Base-by-base conservation (phyloP, 73 alveolate species). In the Paramecium sexaurelia region DNA sequence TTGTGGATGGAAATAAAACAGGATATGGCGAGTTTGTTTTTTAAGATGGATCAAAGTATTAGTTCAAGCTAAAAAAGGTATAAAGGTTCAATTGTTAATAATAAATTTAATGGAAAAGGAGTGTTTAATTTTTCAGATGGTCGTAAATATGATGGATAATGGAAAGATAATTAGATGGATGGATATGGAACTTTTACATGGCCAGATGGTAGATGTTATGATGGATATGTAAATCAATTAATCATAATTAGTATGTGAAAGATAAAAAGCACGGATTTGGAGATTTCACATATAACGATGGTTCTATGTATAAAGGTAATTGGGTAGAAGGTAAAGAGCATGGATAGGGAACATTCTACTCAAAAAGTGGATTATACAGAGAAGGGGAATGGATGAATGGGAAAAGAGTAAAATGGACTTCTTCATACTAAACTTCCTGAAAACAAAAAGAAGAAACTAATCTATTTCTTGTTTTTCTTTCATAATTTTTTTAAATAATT, bases 1-100 rank as follows among this genome's bases (percentile, higher is more conserved):
- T 68, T 87, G 68, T 26, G 32, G 68, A 86, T 67, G 97, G 97
- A 17, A n/a, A 93, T 32, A 92, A 94, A 87, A 66, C 84, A 67
- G 97, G 97, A 7, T 47, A 3, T 6, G 97, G 97, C 8, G 71
- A 85, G 47, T 69, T 92, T 68, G 22, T 37, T 11, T 94, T 95
- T 93, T 84, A 91, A 19, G 94, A 94, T 92, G 97, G 97, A 24
- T 22, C 45, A 32, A 71, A 37, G 86, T 71, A 71, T 71, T 26
- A 29, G 83, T 35, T 71, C 56, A 71, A n/a, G 33, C 32, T 13
- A 71, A 35, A 29, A 29, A 35, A 71, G 86, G 41, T 95, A 95
- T 84, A 57, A 57, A 27, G 90, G 90, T 37, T 32, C 26, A 43
- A 78, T 78, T 41, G 40, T 29, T 37, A 78, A 78, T 36, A 86